Evolutionary conservation across 306 rosid genomes (phyloP), one percentile per base, ranked within the genome.

Genomic region (Trichosanthes cucumerina): DNA sequence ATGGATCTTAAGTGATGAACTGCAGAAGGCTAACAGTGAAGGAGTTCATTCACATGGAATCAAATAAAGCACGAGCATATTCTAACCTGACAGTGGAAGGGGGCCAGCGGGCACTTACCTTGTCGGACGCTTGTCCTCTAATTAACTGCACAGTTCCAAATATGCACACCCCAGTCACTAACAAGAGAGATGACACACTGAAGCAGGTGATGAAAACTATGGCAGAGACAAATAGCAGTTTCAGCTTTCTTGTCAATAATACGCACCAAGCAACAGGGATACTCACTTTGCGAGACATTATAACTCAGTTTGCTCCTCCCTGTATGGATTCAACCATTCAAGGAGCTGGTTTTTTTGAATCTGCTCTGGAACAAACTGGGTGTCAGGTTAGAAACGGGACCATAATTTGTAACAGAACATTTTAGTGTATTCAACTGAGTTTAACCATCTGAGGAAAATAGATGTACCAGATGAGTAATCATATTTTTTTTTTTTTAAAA

Each of bases 331-430:
- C 91, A 12, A 80, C 79, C 56, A 83, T 91, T 31, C 62, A 80
- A 46, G 96, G 94, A 77, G 89, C 87, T 41, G 88, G 94, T n/a
- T 89, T 91, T 80, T 93, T 89, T 53, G 80, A 88, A 77, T 60
- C 88, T 53, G 94, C 93, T 79, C 82, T 88, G 79, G 94, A 91
- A 69, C 96, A 88, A 79, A 89, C 89, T 74, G 89, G 96, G 14
- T 93, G 94, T 52, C 83, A 77, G 49, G 80, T 87, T 4, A 66
- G 85, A 64, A 65, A 89, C 57, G 91, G 88, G 72, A 84, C 79
- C 75, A 49, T 89, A 19, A 19, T 84, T 58, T 82, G 83, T 44
- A 78, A 89, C 21, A 81, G 19, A 75, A 84, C 80, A 88, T 59
- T 41, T 12, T 77, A 24, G 52, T 43, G 82, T n/a, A 72, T 23